These are phyloP conservation scores for Zygnema circumcarinatum DNA, from an alignment of 139 green algal genomes.

Conservation along the genomic window DNA sequence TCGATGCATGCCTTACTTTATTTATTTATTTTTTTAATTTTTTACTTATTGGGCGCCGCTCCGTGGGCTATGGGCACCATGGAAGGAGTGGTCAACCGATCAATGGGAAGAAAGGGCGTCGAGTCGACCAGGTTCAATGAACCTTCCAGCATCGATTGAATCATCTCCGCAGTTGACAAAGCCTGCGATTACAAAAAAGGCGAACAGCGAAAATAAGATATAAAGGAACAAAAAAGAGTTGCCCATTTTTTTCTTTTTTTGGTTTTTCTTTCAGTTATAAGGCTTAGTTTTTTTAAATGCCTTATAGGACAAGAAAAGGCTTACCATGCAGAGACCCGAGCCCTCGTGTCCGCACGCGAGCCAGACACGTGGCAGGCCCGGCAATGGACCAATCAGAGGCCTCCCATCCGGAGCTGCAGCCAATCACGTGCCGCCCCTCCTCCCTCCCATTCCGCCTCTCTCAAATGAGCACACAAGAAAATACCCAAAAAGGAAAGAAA, in stretches of 20 bases:
- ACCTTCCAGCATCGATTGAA: background rate
- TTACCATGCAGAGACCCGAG: constrained; percentile 42
- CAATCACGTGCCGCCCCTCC: background rate
- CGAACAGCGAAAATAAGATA: background rate
- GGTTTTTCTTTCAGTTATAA: background rate
- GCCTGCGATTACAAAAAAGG: background rate
- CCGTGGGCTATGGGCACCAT: too few species aligned
- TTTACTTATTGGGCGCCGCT: too few species aligned
- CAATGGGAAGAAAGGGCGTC: background rate
- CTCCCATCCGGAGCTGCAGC: constrained; percentile 30
- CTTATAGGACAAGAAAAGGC: background rate
- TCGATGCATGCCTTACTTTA: too few species aligned
- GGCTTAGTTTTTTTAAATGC: background rate
- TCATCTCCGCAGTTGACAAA: background rate
- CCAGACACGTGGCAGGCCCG: background rate
- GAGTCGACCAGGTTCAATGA: background rate
- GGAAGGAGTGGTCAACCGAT: background rate
- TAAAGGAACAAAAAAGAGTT: background rate
- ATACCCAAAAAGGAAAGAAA: background rate
- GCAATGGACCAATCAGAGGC: constrained; percentile 37
- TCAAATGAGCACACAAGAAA: constrained; percentile 1
- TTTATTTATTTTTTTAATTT: too few species aligned
- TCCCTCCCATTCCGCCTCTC: background rate
- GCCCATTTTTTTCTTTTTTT: background rate
- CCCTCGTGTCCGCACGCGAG: constrained; percentile 35